Base-by-base conservation (phyloP, 2,329 filamentous ascomycete species). In the Graphilbum fragrans region DNA sequence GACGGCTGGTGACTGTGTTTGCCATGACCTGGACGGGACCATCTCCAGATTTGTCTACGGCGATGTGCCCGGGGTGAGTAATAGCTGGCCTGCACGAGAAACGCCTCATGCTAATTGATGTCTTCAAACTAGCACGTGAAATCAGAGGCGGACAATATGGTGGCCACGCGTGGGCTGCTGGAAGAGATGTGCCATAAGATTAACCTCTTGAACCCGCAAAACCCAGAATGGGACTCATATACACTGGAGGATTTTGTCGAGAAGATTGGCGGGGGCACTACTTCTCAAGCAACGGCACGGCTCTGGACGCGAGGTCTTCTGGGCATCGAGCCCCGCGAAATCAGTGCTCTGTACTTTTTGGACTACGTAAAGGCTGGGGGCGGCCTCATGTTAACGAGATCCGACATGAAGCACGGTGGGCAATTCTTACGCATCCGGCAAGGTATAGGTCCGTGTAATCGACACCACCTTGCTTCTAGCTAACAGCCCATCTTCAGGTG, bases 321-420 rank as follows among this genome's bases (percentile, higher is more conserved):
- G 2, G 72, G 72, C 2, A 53, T 64, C 1, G 67, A 74, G 27
- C 62, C 70, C 0, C 44, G 41, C 2, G 69, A 75, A 12, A 49
- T 74, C 5, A 67, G 63, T 6, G 70, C 72, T 0, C 51, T 71
- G 2, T 76, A 58, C 50, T 74, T 77, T 49, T 57, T 78, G 18
- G 61, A 72, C 49, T 75, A 77, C 55, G 69, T 66, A 59, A 67
- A 65, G 47, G 63, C 60, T 10, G 68, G 69, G 3, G 65, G 65
- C 5, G 73, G 74, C 0, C 55, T 77, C 3, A 43, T 70, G 43
- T 57, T 64, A 35, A 70, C 76, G 63, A 58, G 68, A 0, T 72
- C 69, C 1, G 72, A 77, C 48, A 50, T 58, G 19, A 66, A 69
- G 43, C 49, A 63, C 35, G 74, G 73, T 5, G 74, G 66, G 0